Conservation (phyloP, 441 rosid species). For the Adansonia madagascariensis region DNA sequence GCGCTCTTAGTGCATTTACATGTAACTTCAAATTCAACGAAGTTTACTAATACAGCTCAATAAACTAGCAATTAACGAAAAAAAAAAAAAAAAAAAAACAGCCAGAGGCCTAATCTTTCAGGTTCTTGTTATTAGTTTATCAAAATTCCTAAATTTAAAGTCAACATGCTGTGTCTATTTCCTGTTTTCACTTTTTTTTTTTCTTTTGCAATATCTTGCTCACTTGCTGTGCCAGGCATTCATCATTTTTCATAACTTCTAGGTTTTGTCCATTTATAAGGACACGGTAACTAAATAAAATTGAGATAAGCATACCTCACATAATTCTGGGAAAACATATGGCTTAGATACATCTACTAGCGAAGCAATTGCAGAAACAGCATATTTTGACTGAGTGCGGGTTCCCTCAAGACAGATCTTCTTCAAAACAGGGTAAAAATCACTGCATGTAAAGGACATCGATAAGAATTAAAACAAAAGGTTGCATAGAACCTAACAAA, state of each 20-base stretch:
- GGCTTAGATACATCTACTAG: conserved; percentile 60
- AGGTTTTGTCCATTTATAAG: background rate
- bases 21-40: background rate
- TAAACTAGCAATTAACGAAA: conserved; percentile 2
- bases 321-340: conserved; percentile 55
- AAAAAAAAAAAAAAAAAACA: background rate
- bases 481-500: conserved; percentile 1
- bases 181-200: background rate
- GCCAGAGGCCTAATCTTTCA: background rate
- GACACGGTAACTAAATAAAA: background rate
- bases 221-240: background rate
- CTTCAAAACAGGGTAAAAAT: conserved; percentile 68
- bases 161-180: background rate
- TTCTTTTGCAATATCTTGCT: background rate
- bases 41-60: background rate
- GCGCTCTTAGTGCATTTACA: background rate
- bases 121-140: background rate
- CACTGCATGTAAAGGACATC: conserved; percentile 46
- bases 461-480: background rate
- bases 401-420: conserved; percentile 75
- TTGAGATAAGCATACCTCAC: conserved; percentile 60
- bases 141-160: conserved; percentile 1
- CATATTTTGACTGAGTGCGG: conserved; percentile 80
- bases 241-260: conserved; percentile 5
- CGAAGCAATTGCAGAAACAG: conserved; percentile 86